Percentiles rank a stretch among this genome's conserved stretches.
These are phyloP conservation scores for Blastomyces percursus DNA, from an alignment of 2,329 filamentous ascomycete genomes.

Conservation along the genomic window DNA sequence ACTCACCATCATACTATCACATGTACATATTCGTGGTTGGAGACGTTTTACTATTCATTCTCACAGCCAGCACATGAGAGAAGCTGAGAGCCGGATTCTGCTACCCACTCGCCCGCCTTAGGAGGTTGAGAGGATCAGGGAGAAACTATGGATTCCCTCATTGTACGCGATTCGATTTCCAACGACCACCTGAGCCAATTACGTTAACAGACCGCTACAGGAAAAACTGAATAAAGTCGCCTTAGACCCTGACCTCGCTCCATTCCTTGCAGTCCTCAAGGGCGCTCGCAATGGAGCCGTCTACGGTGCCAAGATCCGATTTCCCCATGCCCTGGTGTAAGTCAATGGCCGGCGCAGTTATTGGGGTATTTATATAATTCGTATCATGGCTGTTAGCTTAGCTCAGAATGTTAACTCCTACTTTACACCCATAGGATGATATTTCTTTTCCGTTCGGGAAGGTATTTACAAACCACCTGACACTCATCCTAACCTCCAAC, in stretches of 20 bases:
- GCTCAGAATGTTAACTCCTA: slow-evolving; percentile 13
- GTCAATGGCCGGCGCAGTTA: slow-evolving; percentile 14
- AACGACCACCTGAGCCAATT: neutral
- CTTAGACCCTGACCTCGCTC: slow-evolving; percentile 74
- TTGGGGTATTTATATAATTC: neutral
- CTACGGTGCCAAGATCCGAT: slow-evolving; percentile 94
- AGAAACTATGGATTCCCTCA: slow-evolving; percentile 26
- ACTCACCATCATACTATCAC: neutral
- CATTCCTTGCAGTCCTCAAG: slow-evolving; percentile 76
- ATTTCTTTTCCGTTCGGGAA: slow-evolving; percentile 86
- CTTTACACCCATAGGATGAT: slow-evolving; percentile 58
- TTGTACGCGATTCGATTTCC: slow-evolving; percentile 17
- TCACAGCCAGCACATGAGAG: neutral
- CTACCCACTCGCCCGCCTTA: neutral
- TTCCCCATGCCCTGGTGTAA: slow-evolving; percentile 88
- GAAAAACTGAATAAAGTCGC: slow-evolving; percentile 61
- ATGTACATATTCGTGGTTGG: neutral
- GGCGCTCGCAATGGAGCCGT: slow-evolving; percentile 92
- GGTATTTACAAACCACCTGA: slow-evolving; percentile 38
- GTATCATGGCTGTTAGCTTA: neutral
- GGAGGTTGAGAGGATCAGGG: neutral
- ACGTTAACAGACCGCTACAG: slow-evolving; percentile 32
- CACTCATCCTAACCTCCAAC: neutral
- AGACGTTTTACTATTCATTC: neutral
- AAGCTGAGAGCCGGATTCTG: neutral